Evolutionary conservation across 2,329 filamentous ascomycete species (phyloP).

Genomic region (Fusarium sambucinum): DNA sequence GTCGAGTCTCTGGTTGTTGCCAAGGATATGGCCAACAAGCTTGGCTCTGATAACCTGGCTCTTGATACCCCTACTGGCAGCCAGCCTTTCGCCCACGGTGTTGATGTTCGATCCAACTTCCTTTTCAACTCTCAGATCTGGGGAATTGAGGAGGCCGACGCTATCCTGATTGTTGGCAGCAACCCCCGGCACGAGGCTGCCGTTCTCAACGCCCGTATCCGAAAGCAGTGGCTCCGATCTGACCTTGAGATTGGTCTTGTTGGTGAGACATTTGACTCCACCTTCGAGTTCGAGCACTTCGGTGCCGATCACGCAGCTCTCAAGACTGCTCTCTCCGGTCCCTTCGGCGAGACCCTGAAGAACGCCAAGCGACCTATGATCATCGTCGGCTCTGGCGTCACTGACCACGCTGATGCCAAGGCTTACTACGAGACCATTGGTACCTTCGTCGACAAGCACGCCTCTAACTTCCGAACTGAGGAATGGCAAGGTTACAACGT

Average conservation of each 20-base stretch:
- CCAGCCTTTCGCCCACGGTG: slow-evolving; percentile 87
- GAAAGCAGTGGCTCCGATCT: slow-evolving; percentile 97
- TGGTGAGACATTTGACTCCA: slow-evolving; percentile 91
- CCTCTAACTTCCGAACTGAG: slow-evolving; percentile 84
- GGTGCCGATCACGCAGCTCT: slow-evolving; percentile 82
- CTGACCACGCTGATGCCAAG: slow-evolving; percentile 91
- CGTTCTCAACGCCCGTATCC: slow-evolving; percentile 93
- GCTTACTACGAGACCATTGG: slow-evolving; percentile 93
- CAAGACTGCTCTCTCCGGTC: slow-evolving; percentile 85
- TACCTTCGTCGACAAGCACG: slow-evolving; percentile 92
- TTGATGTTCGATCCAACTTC: slow-evolving; percentile 95
- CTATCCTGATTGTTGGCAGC: slow-evolving; percentile 90
- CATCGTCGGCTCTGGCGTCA: slow-evolving; percentile 90
- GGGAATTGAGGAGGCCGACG: slow-evolving; percentile 93
- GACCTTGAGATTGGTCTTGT: slow-evolving; percentile 93
- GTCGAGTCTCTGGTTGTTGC: slow-evolving; percentile 94
- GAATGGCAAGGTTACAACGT: slow-evolving; percentile 99
- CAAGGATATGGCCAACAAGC: slow-evolving; percentile 96
- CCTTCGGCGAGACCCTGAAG: slow-evolving; percentile 93
- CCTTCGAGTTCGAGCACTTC: slow-evolving; percentile 94
- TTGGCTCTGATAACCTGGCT: slow-evolving; percentile 95
- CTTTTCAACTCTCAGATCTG: slow-evolving; percentile 96
- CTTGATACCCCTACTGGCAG: slow-evolving; percentile 89
- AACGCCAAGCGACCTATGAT: slow-evolving; percentile 95
- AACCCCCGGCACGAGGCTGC: slow-evolving; percentile 97